A percentile compares a stretch with the other conserved stretches of the same genome.
These are phyloP conservation scores for Penicillium riverlandense DNA, from an alignment of 495 filamentous ascomycete genomes.

Conservation along the genomic window DNA sequence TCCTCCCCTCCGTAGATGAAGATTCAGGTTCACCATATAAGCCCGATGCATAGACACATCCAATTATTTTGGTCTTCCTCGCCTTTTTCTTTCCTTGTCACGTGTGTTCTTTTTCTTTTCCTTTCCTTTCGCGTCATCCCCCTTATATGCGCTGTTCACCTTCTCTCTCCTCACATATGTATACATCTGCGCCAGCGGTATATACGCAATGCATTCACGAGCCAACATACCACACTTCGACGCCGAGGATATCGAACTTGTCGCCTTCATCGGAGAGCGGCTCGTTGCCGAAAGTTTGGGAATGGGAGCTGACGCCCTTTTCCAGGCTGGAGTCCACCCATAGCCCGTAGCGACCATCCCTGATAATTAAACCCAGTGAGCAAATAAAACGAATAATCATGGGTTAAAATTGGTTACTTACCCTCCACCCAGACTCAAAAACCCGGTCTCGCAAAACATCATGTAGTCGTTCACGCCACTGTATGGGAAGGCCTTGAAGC, in stretches of 20 bases:
- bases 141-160: too few relatives aligned
- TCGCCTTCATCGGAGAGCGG: constrained; percentile 87
- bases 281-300: constrained; percentile 93
- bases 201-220: constrained; percentile 13
- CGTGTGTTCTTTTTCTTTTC: too few relatives aligned
- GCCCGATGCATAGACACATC: too few relatives aligned
- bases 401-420: constrained; percentile 22
- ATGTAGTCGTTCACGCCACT: constrained; percentile 94
- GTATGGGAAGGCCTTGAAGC: constrained; percentile 96
- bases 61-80: too few relatives aligned
- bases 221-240: constrained; percentile 84
- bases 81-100: too few relatives aligned
- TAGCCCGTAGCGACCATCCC: constrained; percentile 83
- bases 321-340: constrained; percentile 91
- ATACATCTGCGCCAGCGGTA: too few relatives aligned
- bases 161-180: too few relatives aligned
- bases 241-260: constrained; percentile 87
- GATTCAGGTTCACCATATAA: too few relatives aligned
- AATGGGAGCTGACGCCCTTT: constrained; percentile 70
- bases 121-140: too few relatives aligned
- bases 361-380: constrained; percentile 16
- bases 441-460: constrained; percentile 86
- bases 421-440: constrained; percentile 79
- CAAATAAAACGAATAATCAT: neutral
- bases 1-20: neutral